Evolutionary conservation across 768 basidiomycete genomes (phyloP), one percentile per base, ranked within the genome.

Genomic region (Boletales sp.): DNA sequence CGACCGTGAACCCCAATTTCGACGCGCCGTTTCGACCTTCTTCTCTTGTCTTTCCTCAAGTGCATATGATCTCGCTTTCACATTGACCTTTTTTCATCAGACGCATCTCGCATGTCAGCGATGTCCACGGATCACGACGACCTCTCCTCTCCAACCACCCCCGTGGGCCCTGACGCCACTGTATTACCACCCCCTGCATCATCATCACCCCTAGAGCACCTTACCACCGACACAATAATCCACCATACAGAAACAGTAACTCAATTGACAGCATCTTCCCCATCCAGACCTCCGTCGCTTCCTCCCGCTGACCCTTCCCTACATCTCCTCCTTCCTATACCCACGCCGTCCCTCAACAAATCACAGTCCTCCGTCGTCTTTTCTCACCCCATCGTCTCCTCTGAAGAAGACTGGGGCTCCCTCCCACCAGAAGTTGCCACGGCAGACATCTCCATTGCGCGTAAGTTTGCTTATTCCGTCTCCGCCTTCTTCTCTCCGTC

Each of bases 381-480:
- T 38, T 73, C 77, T 8, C 77, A 78, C 51, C 59, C 76, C 21
- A 48, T 68, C 32, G 46, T 64, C 34, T 56, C 74, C 18, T 53
- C 66, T 17, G 65, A 68, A 12, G 67, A 67, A 8, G 68, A 72
- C 40, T 61, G 72, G 59, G 73, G 74, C 41, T 64, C 72, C 5
- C 61, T 82, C 17, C 72, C 79, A 12, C 62, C 73, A 19, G 83
- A 84, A 50, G 71, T 81, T 34, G 75, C 76, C 40, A 60, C 68
- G n/a, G 80, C 77, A 12, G 83, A 83, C 48, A 74, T 84, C 38
- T 77, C 70, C 33, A 74, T 85, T 55, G 79, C 83, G 47, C 71
- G 84, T 85, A 63, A 67, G 80, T 75, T 35, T 17, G 25, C 28
- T 41, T 28, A 35, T 14, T 35, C 12, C 2, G 33, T 58, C 49